These are phyloP conservation scores for Penicillium sp. DNA, from an alignment of 2,329 filamentous ascomycete genomes.

Conservation along the genomic window DNA sequence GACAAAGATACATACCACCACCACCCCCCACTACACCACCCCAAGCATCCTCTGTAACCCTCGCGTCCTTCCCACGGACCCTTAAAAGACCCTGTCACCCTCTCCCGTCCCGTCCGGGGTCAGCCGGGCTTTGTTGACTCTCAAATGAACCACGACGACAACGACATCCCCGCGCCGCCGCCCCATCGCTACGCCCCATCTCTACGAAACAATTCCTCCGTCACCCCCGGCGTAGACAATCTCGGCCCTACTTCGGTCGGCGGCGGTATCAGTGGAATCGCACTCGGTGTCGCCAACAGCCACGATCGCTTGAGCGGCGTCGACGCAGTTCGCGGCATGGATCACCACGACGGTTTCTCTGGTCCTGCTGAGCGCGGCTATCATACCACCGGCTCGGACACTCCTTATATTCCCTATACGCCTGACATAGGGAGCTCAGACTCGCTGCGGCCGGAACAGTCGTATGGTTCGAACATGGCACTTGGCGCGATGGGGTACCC, in stretches of 20 bases:
- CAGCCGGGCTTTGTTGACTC: background rate
- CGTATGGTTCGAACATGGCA: slow-evolving; percentile 46
- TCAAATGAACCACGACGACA: slow-evolving; percentile 18
- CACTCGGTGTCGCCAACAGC: slow-evolving; percentile 68
- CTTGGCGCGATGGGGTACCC: slow-evolving; percentile 43
- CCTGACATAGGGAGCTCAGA: slow-evolving; percentile 30
- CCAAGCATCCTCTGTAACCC: background rate
- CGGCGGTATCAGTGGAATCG: slow-evolving; percentile 72
- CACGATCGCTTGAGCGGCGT: slow-evolving; percentile 69
- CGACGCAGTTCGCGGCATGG: slow-evolving; percentile 61
- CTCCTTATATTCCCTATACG: slow-evolving; percentile 43
- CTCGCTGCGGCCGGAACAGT: slow-evolving; percentile 45
- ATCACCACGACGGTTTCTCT: slow-evolving; percentile 34
- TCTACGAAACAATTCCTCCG: slow-evolving; percentile 45
- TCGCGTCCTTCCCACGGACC: background rate
- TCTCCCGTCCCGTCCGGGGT: background rate
- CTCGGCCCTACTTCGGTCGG: slow-evolving; percentile 65
- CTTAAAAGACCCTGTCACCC: background rate
- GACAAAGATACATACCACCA: too few species aligned
- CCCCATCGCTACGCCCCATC: slow-evolving; percentile 36
- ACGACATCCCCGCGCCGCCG: slow-evolving; percentile 27
- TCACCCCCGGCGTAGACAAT: slow-evolving; percentile 71
- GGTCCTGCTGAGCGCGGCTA: slow-evolving; percentile 45
- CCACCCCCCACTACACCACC: background rate
- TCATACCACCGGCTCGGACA: slow-evolving; percentile 45